phyloP scores from a whole-genome alignment of 148 eudicot genomes.

The Rhododendron ferrugineum region DNA sequence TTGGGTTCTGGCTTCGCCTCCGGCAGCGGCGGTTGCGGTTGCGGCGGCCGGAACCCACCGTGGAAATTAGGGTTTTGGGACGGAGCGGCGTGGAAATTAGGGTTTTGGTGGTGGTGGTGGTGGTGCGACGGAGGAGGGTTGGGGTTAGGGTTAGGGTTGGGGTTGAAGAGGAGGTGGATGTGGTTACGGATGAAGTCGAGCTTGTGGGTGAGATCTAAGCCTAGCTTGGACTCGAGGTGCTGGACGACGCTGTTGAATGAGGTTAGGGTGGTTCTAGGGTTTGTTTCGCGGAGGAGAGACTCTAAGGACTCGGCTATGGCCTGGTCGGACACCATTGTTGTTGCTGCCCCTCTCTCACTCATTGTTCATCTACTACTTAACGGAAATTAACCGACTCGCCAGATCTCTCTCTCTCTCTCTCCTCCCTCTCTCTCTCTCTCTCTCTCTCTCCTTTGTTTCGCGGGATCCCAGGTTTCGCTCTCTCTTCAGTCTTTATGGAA shows the following conservation, averaged over 20 bases:
- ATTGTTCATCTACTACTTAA: background rate
- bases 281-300: constrained; percentile 50
- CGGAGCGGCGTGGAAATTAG: background rate
- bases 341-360: constrained; percentile 10
- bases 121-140: constrained; percentile 11
- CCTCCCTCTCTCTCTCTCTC: constrained; percentile 7
- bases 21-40: background rate
- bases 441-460: background rate
- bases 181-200: constrained; percentile 62
- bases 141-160: constrained; percentile 9
- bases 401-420: constrained; percentile 14
- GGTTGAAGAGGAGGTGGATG: constrained; percentile 34
- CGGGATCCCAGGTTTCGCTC: constrained; percentile 4
- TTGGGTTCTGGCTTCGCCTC: constrained; percentile 12
- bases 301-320: constrained; percentile 49
- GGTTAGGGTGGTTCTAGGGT: constrained; percentile 35
- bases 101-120: constrained; percentile 9
- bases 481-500: background rate
- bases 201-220: constrained; percentile 54
- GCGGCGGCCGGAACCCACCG: constrained; percentile 15
- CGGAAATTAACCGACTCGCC: constrained; percentile 4
- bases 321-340: constrained; percentile 52
- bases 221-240: constrained; percentile 57
- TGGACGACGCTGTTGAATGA: constrained; percentile 48
- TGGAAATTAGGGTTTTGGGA: constrained; percentile 28